These are phyloP conservation scores for Coffea eugenioides DNA, from an alignment of 257 asterid species.

Conservation along the genomic window DNA sequence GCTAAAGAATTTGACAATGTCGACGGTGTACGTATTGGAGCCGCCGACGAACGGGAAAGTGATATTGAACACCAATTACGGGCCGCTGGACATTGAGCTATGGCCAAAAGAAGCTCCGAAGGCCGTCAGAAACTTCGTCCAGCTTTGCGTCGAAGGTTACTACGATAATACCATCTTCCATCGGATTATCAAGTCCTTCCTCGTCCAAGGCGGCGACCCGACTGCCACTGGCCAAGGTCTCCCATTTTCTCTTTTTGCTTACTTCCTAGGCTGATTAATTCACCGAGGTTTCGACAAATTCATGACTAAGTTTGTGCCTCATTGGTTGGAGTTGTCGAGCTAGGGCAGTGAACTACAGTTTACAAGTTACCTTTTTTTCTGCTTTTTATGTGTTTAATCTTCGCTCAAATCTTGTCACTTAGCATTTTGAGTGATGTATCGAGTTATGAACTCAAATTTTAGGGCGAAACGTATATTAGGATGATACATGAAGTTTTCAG, in stretches of 20 bases:
- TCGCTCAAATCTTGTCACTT: too few relatives aligned
- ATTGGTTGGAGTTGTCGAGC: too few relatives aligned
- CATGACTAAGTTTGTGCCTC: too few relatives aligned
- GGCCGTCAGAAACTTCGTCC: conserved; percentile 92
- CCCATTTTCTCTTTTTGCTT: too few relatives aligned
- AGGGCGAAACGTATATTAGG: too few relatives aligned
- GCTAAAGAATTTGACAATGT: conserved; percentile 34
- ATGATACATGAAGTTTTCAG: too few relatives aligned
- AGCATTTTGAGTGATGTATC: neutral
- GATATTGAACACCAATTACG: conserved; percentile 69
- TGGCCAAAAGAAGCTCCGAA: conserved; percentile 99
- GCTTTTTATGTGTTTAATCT: too few relatives aligned
- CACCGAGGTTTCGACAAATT: too few relatives aligned
- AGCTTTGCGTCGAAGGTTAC: conserved; percentile 94
- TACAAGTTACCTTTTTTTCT: too few relatives aligned
- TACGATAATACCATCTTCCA: conserved; percentile 76
- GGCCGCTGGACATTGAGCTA: conserved; percentile 89
- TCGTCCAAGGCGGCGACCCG: conserved; percentile 90
- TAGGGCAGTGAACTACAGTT: too few relatives aligned
- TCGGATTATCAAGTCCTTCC: conserved; percentile 79
- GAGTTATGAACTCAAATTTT: neutral
- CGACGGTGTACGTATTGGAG: conserved; percentile 88
- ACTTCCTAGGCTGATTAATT: too few relatives aligned
- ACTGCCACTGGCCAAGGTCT: conserved; percentile 77
- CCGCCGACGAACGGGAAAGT: conserved; percentile 99